Base-by-base conservation (phyloP, 176 grass and related monocot genomes). In the Areca catechu region DNA sequence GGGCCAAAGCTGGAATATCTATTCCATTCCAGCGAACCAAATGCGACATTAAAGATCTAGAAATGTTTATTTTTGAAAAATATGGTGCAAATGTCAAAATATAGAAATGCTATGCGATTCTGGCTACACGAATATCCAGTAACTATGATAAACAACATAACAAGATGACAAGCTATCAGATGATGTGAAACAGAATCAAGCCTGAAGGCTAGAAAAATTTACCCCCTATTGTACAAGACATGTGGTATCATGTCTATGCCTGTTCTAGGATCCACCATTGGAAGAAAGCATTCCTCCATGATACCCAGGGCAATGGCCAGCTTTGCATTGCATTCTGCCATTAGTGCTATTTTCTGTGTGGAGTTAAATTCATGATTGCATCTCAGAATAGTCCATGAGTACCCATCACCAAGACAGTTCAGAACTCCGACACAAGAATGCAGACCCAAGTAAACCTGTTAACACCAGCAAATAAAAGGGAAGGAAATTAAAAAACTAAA, bases 221-320 rank as follows among this genome's bases (percentile, higher is more conserved):
- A 62, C 92, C 83, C 74, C 78, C 89, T 77, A 66, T 77, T 97
- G 79, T 97, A 97, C 23, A 97, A 59, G 57, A 91, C 78, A 85
- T 88, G 83, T 12, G 86, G 92, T 81, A 97, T 97, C 74, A 97
- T 86, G 77, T 91, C 75, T 48, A 97, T 78, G 70, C 87, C 83
- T 47, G 92, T 91, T 74, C 83, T 77, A 62, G 77, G 83, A 85
- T 97, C 92, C 24, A 91, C 69, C 82, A 97, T 91, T 22, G 67
- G 83, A 30, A 76, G 70, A 74, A 97, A 97, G 65, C 92, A 97
- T 79, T 97, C 92, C 68, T 97, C 92, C 62, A 84, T 80, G 67
- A 97, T 60, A 82, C 77, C 91, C 57, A 90, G 78, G 71, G 83
- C 83, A 68, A 97, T 78, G 24, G 93, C 93, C 65, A 97, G 74